Evolutionary conservation across 306 rosid species (phyloP).

Genomic region (Acacia acuminata): DNA sequence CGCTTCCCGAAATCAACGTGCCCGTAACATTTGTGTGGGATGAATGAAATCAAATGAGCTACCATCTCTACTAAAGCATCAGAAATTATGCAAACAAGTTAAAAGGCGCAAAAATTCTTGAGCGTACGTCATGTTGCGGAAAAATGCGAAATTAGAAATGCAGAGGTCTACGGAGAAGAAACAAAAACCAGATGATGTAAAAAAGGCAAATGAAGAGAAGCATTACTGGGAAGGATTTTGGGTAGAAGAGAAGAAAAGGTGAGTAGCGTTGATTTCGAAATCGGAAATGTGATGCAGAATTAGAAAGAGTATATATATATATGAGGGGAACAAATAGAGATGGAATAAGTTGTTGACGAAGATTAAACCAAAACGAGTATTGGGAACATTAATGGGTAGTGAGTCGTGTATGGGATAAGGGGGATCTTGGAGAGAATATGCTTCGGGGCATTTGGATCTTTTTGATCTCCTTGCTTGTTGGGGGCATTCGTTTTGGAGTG

Average conservation of each 20-base stretch:
- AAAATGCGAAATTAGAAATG: background rate
- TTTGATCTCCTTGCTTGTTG: too few relatives aligned
- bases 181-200: background rate
- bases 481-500: too few relatives aligned
- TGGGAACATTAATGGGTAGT: background rate
- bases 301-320: background rate
- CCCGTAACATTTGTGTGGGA: background rate
- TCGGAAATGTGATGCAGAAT: background rate
- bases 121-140: background rate
- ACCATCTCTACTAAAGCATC: background rate
- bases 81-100: background rate
- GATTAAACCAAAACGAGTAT: background rate
- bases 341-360: background rate
- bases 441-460: background rate
- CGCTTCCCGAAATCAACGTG: background rate
- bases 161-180: background rate
- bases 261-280: background rate
- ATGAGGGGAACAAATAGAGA: background rate
- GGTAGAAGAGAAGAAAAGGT: background rate
- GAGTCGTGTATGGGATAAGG: background rate
- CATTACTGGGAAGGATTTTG: background rate
- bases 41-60: background rate
- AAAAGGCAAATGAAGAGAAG: background rate
- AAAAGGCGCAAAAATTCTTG: background rate
- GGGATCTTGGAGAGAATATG: background rate